Conservation (phyloP, 1,284 basidiomycete species). For the Sporisorium scitamineum region DNA sequence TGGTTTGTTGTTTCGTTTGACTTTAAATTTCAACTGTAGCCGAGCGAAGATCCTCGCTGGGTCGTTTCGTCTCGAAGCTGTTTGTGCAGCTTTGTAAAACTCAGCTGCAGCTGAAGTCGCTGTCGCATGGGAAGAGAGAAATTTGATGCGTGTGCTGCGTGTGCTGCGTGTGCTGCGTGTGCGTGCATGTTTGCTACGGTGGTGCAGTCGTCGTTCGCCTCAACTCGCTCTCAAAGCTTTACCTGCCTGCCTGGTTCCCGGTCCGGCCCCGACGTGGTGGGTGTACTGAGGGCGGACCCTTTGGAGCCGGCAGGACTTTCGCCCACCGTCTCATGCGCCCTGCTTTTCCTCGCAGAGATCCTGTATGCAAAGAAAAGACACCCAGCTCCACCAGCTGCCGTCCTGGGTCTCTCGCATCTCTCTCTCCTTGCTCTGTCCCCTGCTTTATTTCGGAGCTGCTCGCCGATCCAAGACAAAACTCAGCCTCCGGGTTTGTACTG, state of each 20-base stretch:
- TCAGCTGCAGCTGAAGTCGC: no score
- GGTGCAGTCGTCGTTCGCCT: not conserved
- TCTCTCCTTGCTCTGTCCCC: not conserved
- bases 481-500: not conserved
- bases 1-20: not conserved
- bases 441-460: not conserved
- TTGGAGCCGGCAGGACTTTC: no score
- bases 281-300: no score
- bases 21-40: slow-evolving; percentile 8
- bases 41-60: slow-evolving; percentile 35
- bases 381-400: not conserved
- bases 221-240: not conserved
- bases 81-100: no score
- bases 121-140: no score
- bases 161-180: no score
- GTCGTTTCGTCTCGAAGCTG: no score
- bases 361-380: not conserved
- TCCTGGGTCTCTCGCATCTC: not conserved
- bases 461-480: slow-evolving; percentile 4
- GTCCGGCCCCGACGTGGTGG: no score
- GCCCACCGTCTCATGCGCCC: not conserved
- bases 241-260: not conserved
- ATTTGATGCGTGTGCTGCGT: not conserved
- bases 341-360: not conserved
- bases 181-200: not conserved